Evolutionary conservation across 2,329 filamentous ascomycete genomes (phyloP).

Genomic region (Nigrospora sphaerica): DNA sequence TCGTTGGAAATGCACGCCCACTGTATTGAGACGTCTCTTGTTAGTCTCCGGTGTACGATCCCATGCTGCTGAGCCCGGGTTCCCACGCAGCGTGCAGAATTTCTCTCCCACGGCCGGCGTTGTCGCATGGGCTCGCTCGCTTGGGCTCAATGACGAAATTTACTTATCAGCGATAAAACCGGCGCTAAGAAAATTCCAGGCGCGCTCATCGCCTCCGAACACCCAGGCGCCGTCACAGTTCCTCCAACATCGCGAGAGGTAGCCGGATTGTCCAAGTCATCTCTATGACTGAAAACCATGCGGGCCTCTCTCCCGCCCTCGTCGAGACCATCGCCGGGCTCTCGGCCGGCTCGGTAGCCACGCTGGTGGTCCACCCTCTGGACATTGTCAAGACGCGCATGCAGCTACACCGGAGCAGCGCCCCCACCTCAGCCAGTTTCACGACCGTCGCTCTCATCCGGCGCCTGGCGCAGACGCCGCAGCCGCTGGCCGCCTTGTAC

Average conservation of each 20-base stretch:
- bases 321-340: constrained; percentile 88
- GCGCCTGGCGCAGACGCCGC: constrained; percentile 38
- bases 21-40: too few species aligned
- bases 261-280: neutral
- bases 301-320: constrained; percentile 64
- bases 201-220: too few species aligned
- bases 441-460: constrained; percentile 48
- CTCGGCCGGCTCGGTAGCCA: constrained; percentile 79
- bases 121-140: neutral
- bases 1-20: too few species aligned
- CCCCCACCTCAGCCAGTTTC: constrained; percentile 28
- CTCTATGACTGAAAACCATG: constrained; percentile 25
- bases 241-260: neutral
- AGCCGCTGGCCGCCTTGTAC: constrained; percentile 67
- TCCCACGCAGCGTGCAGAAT: neutral
- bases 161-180: constrained; percentile 7
- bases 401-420: constrained; percentile 55
- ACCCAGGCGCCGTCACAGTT: too few species aligned
- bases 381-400: constrained; percentile 96
- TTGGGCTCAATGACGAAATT: constrained; percentile 3
- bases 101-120: too few species aligned
- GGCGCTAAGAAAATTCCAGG: neutral
- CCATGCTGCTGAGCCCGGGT: too few species aligned
- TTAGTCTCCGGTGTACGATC: too few species aligned
- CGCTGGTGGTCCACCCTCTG: constrained; percentile 81